These are phyloP conservation scores for Rhododendron mucronatum DNA, from an alignment of 148 eudicot genomes.

Conservation along the genomic window DNA sequence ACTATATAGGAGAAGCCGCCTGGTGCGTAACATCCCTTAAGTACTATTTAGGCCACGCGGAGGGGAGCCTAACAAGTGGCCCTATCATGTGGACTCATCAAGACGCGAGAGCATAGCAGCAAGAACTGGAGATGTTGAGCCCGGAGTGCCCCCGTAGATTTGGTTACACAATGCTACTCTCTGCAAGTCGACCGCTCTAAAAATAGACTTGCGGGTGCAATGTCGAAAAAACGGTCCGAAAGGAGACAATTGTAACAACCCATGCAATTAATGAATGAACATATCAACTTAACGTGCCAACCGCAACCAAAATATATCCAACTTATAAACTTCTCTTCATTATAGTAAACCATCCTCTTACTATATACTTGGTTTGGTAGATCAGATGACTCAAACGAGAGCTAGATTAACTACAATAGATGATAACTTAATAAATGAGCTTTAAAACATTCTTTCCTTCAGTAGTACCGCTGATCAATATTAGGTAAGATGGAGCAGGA, in stretches of 20 bases:
- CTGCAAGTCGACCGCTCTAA: too few relatives aligned
- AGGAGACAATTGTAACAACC: background rate
- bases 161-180: too few relatives aligned
- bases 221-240: too few relatives aligned
- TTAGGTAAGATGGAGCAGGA: conserved; percentile 26
- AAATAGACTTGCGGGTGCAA: too few relatives aligned
- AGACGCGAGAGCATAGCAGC: too few relatives aligned
- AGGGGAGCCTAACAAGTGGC: too few relatives aligned
- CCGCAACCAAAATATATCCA: background rate
- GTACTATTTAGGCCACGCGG: too few relatives aligned
- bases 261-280: background rate
- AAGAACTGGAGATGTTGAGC: background rate
- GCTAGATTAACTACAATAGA: background rate
- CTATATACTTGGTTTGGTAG: background rate
- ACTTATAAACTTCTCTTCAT: background rate
- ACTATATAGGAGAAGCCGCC: too few relatives aligned
- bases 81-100: too few relatives aligned
- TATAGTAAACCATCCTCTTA: background rate
- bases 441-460: background rate
- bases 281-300: background rate
- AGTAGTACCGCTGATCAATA: background rate
- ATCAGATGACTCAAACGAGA: background rate
- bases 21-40: too few relatives aligned
- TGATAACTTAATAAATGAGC: background rate
- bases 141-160: too few relatives aligned